Percentiles rank a stretch among this genome's conserved stretches.
These are phyloP conservation scores for Hypoxylon trugodes DNA, from an alignment of 495 filamentous ascomycete species.

Conservation along the genomic window DNA sequence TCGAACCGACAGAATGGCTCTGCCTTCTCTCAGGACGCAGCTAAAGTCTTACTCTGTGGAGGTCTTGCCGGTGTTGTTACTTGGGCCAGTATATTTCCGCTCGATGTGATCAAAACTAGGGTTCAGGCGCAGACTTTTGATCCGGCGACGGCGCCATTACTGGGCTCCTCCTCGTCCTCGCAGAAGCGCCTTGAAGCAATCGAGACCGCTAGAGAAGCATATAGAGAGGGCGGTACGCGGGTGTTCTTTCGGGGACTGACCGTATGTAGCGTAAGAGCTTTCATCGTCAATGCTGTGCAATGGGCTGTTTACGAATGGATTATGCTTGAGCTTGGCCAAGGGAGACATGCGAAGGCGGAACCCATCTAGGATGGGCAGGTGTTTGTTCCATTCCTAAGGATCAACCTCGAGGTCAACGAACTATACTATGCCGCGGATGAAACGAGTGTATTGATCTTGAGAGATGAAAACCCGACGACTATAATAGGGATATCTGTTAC, in stretches of 20 bases:
- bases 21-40: constrained; percentile 55
- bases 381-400: neutral
- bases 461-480: neutral
- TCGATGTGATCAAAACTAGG: constrained; percentile 89
- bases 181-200: constrained; percentile 61
- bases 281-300: constrained; percentile 83
- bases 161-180: constrained; percentile 30
- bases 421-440: neutral
- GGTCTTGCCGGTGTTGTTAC: constrained; percentile 85
- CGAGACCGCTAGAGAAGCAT: constrained; percentile 68
- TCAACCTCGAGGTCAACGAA: too few relatives aligned
- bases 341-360: constrained; percentile 18
- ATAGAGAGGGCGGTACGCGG: constrained; percentile 66
- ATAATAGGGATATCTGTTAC: neutral
- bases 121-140: constrained; percentile 71
- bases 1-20: constrained; percentile 23
- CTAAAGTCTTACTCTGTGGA: constrained; percentile 79
- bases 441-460: constrained; percentile 3
- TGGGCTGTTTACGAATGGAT: constrained; percentile 90
- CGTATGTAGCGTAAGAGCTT: constrained; percentile 82
- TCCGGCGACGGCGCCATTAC: constrained; percentile 35
- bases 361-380: constrained; percentile 11
- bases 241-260: constrained; percentile 82
- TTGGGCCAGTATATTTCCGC: constrained; percentile 86
- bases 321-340: constrained; percentile 63